Evolutionary conservation across 2,329 filamentous ascomycete species (phyloP).

Genomic region (Diaporthe capsici): DNA sequence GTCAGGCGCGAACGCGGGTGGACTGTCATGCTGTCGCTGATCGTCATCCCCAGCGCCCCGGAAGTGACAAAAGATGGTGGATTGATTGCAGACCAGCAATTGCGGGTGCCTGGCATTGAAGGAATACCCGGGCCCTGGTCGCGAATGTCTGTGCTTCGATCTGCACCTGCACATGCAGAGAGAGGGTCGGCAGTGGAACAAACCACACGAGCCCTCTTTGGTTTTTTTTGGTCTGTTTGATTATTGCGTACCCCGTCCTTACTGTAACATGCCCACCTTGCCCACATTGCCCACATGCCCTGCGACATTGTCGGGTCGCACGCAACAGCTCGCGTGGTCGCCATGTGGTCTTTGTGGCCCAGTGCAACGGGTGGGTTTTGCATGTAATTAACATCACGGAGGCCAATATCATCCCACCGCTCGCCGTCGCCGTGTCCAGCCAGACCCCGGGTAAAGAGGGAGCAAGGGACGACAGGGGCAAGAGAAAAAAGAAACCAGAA

Average conservation of each 20-base stretch:
- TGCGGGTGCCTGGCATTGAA: slow-evolving; percentile 10
- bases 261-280: slow-evolving; percentile 11
- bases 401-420: slow-evolving; percentile 5
- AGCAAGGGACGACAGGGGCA: background rate
- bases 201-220: background rate
- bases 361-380: slow-evolving; percentile 8
- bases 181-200: slow-evolving; percentile 13
- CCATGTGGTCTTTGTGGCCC: slow-evolving; percentile 31
- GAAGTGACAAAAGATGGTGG: background rate
- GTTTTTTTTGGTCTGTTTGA: background rate
- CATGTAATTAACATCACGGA: slow-evolving; percentile 13
- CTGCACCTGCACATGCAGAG: slow-evolving; percentile 24
- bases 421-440: background rate
- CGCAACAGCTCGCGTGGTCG: slow-evolving; percentile 25
- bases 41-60: slow-evolving; percentile 20
- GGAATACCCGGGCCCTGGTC: background rate
- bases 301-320: slow-evolving; percentile 31
- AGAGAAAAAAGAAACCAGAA: background rate
- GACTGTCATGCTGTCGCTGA: slow-evolving; percentile 7
- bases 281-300: slow-evolving; percentile 4
- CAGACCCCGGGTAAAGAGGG: background rate
- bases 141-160: slow-evolving; percentile 27
- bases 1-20: slow-evolving; percentile 6
- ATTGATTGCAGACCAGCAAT: background rate
- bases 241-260: slow-evolving; percentile 24